Percentiles rank a stretch among this genome's conserved stretches.
These are phyloP conservation scores for Vicia sativa DNA, from an alignment of 306 rosid species.

Conservation along the genomic window DNA sequence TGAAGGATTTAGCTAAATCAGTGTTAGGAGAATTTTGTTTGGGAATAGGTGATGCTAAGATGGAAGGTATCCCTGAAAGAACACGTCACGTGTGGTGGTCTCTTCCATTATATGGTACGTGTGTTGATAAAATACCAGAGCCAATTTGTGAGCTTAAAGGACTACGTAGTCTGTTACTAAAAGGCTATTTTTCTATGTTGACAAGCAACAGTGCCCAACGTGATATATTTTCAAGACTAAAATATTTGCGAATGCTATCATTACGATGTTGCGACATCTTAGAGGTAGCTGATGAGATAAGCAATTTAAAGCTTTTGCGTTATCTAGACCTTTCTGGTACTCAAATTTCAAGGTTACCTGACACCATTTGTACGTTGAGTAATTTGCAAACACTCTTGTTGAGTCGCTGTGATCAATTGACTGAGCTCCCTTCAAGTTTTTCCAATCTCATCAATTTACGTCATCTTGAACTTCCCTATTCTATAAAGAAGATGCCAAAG, in stretches of 20 bases:
- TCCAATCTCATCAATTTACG: constrained; percentile 37
- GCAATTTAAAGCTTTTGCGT: background rate
- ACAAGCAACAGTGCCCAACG: too few species aligned
- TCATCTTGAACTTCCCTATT: constrained; percentile 20
- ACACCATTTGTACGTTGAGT: constrained; percentile 32
- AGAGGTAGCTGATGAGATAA: background rate
- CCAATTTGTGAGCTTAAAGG: background rate
- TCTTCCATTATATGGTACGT: fast-evolving
- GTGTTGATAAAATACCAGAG: background rate
- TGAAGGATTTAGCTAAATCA: background rate
- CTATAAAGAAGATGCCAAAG: constrained; percentile 23
- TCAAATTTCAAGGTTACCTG: constrained; percentile 23
- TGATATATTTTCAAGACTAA: constrained; percentile 10
- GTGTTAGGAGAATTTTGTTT: background rate
- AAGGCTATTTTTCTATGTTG: too few species aligned
- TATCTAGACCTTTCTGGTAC: background rate
- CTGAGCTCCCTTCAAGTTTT: background rate
- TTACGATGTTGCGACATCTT: fast-evolving
- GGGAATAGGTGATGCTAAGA: background rate
- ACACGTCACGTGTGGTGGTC: constrained; percentile 11
- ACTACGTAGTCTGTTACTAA: background rate
- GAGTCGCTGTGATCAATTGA: background rate
- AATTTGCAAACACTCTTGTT: constrained; percentile 38
- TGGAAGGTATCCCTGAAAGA: background rate
- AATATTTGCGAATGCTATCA: constrained; percentile 2